These are phyloP conservation scores for Aechmea fasciata DNA, from an alignment of 176 grass and related monocot genomes.

Conservation along the genomic window DNA sequence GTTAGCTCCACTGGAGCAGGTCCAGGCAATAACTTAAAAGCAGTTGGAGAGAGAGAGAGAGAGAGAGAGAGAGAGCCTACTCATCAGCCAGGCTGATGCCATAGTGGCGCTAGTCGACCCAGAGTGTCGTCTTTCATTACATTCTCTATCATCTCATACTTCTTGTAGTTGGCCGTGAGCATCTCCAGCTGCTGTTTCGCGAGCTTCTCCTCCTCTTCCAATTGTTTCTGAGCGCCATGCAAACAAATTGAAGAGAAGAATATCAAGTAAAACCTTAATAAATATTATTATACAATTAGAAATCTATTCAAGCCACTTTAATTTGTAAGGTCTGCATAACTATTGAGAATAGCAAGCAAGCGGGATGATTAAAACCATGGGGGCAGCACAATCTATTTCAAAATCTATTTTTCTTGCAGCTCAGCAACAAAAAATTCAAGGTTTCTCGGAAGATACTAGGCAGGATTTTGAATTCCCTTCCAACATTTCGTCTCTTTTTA, in stretches of 20 bases:
- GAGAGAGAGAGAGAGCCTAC: neutral
- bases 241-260: conserved; percentile 7
- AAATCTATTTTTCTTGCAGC: too few species aligned
- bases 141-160: conserved; percentile 39
- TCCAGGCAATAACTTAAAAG: too few species aligned
- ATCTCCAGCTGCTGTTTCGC: conserved; percentile 33
- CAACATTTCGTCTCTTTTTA: too few species aligned
- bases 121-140: conserved; percentile 20
- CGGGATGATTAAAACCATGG: too few species aligned
- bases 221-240: conserved; percentile 20
- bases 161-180: conserved; percentile 35
- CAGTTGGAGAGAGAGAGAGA: too few species aligned
- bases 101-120: conserved; percentile 33
- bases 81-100: conserved; percentile 25
- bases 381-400: too few species aligned
- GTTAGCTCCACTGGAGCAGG: too few species aligned
- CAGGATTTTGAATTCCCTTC: too few species aligned
- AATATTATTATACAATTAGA: conserved; percentile 5
- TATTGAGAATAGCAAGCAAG: too few species aligned
- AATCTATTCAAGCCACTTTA: neutral
- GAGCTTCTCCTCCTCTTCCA: conserved; percentile 48
- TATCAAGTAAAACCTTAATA: neutral
- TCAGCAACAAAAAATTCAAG: too few species aligned
- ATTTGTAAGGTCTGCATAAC: neutral
- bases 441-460: too few species aligned